These are phyloP conservation scores for Suillus decipiens DNA, from an alignment of 768 basidiomycete species.

Conservation along the genomic window DNA sequence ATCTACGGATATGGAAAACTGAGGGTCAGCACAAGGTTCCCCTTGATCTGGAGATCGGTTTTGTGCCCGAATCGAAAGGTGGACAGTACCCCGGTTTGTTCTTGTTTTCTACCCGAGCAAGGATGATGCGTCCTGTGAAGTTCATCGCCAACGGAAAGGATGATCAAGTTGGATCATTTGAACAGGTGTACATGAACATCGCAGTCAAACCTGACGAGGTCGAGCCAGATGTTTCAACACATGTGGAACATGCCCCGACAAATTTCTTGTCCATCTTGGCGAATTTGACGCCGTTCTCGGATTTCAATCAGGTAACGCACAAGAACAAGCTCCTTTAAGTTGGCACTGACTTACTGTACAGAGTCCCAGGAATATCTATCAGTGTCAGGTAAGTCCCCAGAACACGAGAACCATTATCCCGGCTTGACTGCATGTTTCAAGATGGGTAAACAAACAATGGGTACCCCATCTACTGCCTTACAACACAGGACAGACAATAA, in stretches of 20 bases:
- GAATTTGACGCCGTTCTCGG: slow-evolving; percentile 97
- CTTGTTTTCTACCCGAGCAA: slow-evolving; percentile 80
- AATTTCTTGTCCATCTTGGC: slow-evolving; percentile 96
- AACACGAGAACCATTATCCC: neutral
- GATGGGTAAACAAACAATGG: slow-evolving; percentile 99
- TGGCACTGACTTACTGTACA: slow-evolving; percentile 29
- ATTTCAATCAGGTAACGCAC: slow-evolving; percentile 87
- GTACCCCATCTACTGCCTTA: slow-evolving; percentile 91
- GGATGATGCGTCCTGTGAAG: slow-evolving; percentile 99
- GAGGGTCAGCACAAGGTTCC: slow-evolving; percentile 81
- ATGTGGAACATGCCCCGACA: slow-evolving; percentile 93
- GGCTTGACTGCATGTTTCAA: slow-evolving; percentile 32
- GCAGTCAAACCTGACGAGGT: slow-evolving; percentile 90
- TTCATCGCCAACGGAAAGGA: slow-evolving; percentile 82
- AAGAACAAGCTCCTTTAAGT: slow-evolving; percentile 3
- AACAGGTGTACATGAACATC: slow-evolving; percentile 99
- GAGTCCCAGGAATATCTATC: slow-evolving; percentile 91
- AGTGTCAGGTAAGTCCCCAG: slow-evolving; percentile 72
- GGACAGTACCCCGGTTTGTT: slow-evolving; percentile 98
- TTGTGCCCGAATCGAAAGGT: slow-evolving; percentile 84
- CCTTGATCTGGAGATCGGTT: slow-evolving; percentile 92
- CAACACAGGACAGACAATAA: slow-evolving; percentile 97
- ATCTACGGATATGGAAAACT: slow-evolving; percentile 93
- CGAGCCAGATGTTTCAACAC: slow-evolving; percentile 72
- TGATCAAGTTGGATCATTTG: slow-evolving; percentile 94